Conservation (phyloP, 495 filamentous ascomycete genomes). For the Trichocladium antarcticum region DNA sequence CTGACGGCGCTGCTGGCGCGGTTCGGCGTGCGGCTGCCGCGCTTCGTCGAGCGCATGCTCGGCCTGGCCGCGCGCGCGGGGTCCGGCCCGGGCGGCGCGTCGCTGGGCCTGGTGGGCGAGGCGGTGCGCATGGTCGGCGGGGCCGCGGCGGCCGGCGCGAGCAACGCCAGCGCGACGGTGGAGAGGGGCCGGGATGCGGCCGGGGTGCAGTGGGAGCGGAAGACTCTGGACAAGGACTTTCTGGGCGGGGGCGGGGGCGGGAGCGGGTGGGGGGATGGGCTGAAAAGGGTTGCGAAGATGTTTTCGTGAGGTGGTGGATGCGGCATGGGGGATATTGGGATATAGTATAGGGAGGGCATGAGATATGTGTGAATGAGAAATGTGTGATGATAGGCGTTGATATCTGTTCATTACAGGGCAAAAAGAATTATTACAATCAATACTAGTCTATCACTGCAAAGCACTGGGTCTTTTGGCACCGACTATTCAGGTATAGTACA, state of each 20-base stretch:
- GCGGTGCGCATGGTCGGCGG: slow-evolving; percentile 35
- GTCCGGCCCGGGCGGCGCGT: slow-evolving; percentile 44
- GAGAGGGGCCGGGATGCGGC: slow-evolving; percentile 26
- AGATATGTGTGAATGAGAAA: background rate
- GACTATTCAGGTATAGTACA: background rate
- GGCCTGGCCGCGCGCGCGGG: slow-evolving; percentile 35
- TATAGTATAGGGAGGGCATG: background rate
- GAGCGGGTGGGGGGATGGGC: slow-evolving; percentile 30
- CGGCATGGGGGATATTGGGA: background rate
- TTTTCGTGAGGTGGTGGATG: slow-evolving; percentile 30
- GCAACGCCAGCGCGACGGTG: slow-evolving; percentile 6
- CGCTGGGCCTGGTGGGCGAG: slow-evolving; percentile 43
- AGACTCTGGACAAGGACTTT: slow-evolving; percentile 27
- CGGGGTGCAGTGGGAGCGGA: slow-evolving; percentile 33
- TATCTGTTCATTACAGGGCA: background rate
- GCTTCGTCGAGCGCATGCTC: slow-evolving; percentile 42
- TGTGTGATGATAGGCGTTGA: background rate
- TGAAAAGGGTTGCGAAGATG: slow-evolving; percentile 54
- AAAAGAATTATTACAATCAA: slow-evolving; percentile 17
- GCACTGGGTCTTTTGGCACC: slow-evolving; percentile 1
- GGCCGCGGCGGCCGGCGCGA: slow-evolving; percentile 1
- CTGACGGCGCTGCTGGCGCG: slow-evolving; percentile 58
- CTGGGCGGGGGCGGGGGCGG: slow-evolving; percentile 22
- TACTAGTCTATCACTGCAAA: slow-evolving; percentile 19
- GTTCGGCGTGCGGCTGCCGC: slow-evolving; percentile 66